A percentile compares a stretch with the other conserved stretches of the same genome.
phyloP scores from a whole-genome alignment of 2,329 filamentous ascomycete species.

The Sporothrix dimorphospora region DNA sequence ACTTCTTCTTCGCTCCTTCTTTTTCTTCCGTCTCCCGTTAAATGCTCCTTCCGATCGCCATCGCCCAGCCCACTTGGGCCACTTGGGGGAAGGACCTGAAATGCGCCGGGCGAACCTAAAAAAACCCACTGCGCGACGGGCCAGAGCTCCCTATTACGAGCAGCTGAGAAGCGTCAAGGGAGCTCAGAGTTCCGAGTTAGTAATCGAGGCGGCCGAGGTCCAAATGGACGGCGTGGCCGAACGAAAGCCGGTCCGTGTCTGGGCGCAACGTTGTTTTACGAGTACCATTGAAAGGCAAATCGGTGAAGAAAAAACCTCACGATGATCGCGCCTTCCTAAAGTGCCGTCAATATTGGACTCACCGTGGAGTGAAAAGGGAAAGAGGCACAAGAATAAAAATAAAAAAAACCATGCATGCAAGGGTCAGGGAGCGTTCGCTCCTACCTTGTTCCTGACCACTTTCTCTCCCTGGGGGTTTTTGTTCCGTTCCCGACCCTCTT shows the following conservation, averaged over 20 bases:
- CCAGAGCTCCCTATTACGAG: not conserved
- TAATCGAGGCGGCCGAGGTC: not conserved
- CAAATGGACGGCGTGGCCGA: slow-evolving; percentile 1
- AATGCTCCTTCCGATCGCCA: slow-evolving; percentile 15
- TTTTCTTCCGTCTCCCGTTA: not conserved
- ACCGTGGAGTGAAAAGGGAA: slow-evolving; percentile 9
- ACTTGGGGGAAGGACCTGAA: not conserved
- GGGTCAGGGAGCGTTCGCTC: slow-evolving; percentile 16
- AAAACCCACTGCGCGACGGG: not conserved
- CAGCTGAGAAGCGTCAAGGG: not conserved
- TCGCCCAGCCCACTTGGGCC: not conserved
- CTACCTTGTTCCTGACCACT: not conserved
- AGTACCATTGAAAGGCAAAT: not conserved
- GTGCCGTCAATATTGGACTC: slow-evolving; percentile 18
- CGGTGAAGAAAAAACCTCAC: not conserved
- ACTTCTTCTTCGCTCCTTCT: not conserved
- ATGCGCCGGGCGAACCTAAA: not conserved
- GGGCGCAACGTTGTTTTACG: not conserved
- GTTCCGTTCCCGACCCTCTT: not conserved
- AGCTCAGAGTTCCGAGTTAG: not conserved
- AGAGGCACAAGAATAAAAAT: too few relatives aligned
- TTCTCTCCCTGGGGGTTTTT: not conserved
- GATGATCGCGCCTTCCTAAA: slow-evolving; percentile 18
- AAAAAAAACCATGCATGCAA: slow-evolving; percentile 11
- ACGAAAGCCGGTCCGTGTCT: not conserved